Evolutionary conservation across 1,139 yeast species (phyloP).

Genomic region (Suhomyces kunorum): DNA sequence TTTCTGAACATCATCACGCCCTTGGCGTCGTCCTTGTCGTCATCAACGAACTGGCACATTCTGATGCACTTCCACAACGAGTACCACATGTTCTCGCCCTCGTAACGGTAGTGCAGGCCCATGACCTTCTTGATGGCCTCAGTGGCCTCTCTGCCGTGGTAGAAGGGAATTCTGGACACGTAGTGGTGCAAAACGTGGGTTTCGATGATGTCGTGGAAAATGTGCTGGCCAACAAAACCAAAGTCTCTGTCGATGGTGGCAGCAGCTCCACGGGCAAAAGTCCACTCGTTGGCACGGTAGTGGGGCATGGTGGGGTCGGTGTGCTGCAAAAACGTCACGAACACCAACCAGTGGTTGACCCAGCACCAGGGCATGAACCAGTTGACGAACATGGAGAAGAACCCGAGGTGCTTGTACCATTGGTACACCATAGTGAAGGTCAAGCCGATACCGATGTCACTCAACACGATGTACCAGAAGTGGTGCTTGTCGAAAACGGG

Average conservation of each 20-base stretch:
- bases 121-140: constrained; percentile 59
- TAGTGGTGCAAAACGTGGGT: constrained; percentile 66
- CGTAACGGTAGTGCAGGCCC: constrained; percentile 57
- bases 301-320: constrained; percentile 61
- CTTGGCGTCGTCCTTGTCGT: constrained; percentile 37
- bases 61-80: constrained; percentile 58
- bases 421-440: constrained; percentile 41
- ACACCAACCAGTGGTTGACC: constrained; percentile 66
- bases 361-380: constrained; percentile 59
- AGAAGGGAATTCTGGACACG: constrained; percentile 62
- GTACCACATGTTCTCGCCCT: constrained; percentile 59
- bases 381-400: constrained; percentile 48
- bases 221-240: constrained; percentile 58
- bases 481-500: constrained; percentile 57
- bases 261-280: constrained; percentile 67
- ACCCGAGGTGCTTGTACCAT: constrained; percentile 51
- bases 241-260: constrained; percentile 64
- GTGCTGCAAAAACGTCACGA: constrained; percentile 62
- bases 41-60: constrained; percentile 61
- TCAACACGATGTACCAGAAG: constrained; percentile 54
- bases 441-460: constrained; percentile 56
- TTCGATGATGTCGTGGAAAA: constrained; percentile 65
- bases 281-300: constrained; percentile 59
- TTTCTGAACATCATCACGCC: constrained; percentile 65
- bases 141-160: constrained; percentile 61